Base-by-base conservation (phyloP, 192 early-diverging fungal genomes). In the Hyaloraphidium curvatum region DNA sequence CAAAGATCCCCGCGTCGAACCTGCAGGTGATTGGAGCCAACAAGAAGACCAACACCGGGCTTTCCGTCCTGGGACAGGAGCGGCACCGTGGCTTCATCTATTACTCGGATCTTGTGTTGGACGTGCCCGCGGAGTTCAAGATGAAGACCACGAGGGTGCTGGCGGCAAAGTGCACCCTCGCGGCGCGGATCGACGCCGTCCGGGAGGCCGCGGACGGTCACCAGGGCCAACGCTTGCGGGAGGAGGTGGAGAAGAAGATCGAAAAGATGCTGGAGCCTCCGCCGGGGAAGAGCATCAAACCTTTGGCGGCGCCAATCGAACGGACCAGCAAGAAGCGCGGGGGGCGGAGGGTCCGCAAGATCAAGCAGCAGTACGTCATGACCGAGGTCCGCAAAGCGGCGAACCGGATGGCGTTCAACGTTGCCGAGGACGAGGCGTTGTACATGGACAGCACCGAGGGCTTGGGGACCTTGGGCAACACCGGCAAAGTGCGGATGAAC, bases 321-420 rank as follows among this genome's bases (percentile, higher is more conserved):
- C 86, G 80, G 0, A 76, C 83, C 11, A 93, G 92, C 64, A 86
- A 87, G 55, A 65, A 84, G 14, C 72, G 95, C 51, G 95, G 82
- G 35, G 95, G 95, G n/a, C 79, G 80, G 57, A 81, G 90, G 57
- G 82, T 80, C 13, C 75, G 91, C 25, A 77, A 74, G 61, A 70
- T 71, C 28, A 90, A 89, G 63, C 89, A 96, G 61, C 68, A 78
- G 4, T 77, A 80, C 62, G 81, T 81, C 23, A 59, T 78, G 48
- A 86, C 91, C 0, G 95, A 96, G 63, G 73, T 96, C 33, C 78
- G 82, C 40, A 86, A 89, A 55, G 83, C 86, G 16, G 76, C 82
- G 55, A 94, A 98, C 63, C 71, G 95, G 2, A 78, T 96, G 67
- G 75, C 73, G 51, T 98, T 98, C 76, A 88, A 88, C 52, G 79